phyloP scores from a whole-genome alignment of 2,329 filamentous ascomycete genomes.

The Sclerotinia sclerotiorum region DNA sequence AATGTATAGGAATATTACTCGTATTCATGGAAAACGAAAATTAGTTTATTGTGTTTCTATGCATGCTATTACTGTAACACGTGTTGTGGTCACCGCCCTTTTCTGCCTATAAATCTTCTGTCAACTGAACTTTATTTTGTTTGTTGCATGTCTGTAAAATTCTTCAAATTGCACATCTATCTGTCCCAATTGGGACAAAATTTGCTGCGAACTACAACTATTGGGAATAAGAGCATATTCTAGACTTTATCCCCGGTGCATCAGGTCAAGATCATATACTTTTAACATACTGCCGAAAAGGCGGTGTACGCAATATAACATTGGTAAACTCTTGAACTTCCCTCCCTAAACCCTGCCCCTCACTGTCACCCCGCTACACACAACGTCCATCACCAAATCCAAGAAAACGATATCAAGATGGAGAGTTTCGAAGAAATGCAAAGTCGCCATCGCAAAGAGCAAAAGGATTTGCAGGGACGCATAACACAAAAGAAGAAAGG shows the following conservation, averaged over 20 bases:
- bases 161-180: neutral
- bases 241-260: neutral
- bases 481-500: slow-evolving; percentile 97
- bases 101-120: neutral
- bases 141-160: neutral
- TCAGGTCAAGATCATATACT: neutral
- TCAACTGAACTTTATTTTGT: neutral
- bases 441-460: slow-evolving; percentile 81
- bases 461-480: slow-evolving; percentile 78
- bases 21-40: neutral
- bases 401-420: slow-evolving; percentile 27
- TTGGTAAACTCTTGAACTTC: neutral
- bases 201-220: neutral
- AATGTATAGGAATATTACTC: no score
- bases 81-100: neutral
- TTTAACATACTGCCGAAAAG: neutral
- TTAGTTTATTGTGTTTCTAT: neutral
- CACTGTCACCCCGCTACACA: neutral
- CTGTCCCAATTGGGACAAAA: neutral
- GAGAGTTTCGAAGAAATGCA: slow-evolving; percentile 74
- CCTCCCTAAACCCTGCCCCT: neutral
- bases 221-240: slow-evolving; percentile 7
- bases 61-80: neutral
- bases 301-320: neutral
- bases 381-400: neutral